Conservation (phyloP, 192 early-diverging fungal species). For the Backusella tuberculispora region DNA sequence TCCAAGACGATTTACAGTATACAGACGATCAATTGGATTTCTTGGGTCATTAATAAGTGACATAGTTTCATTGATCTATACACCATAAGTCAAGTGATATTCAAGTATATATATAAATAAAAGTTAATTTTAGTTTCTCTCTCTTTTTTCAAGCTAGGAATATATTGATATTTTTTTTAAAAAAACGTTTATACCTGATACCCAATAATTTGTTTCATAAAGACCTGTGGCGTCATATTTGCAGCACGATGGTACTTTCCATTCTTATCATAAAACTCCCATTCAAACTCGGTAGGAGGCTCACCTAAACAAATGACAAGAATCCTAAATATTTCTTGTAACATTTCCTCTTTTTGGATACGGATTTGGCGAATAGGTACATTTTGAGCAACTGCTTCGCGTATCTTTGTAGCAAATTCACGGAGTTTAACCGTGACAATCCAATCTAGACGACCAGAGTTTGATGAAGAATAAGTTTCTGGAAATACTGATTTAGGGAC, state of each 20-base stretch:
- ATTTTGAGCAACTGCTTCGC: constrained; percentile 46
- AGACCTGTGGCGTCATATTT: constrained; percentile 63
- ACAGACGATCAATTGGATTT: constrained; percentile 60
- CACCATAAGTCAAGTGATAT: background rate
- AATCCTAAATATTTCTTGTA: constrained; percentile 72
- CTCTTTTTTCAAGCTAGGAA: no score
- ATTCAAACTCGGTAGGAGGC: constrained; percentile 69
- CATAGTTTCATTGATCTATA: constrained; percentile 62
- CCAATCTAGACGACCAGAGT: constrained; percentile 60
- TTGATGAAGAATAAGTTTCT: constrained; percentile 69
- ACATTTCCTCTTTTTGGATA: constrained; percentile 55
- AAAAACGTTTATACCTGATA: constrained; percentile 46
- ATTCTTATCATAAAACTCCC: constrained; percentile 73
- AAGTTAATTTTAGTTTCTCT: no score
- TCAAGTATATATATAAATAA: background rate
- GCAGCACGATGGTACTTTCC: constrained; percentile 61
- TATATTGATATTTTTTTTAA: background rate
- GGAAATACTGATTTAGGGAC: constrained; percentile 71
- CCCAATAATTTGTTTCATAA: constrained; percentile 64
- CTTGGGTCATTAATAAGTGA: constrained; percentile 81
- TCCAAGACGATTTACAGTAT: constrained; percentile 76
- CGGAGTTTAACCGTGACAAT: constrained; percentile 69
- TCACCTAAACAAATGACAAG: constrained; percentile 72
- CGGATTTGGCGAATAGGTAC: constrained; percentile 46
- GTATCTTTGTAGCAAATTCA: constrained; percentile 67